These are phyloP conservation scores for Pythium pectinolyticum DNA, from an alignment of 352 stramenopile species.

Conservation along the genomic window DNA sequence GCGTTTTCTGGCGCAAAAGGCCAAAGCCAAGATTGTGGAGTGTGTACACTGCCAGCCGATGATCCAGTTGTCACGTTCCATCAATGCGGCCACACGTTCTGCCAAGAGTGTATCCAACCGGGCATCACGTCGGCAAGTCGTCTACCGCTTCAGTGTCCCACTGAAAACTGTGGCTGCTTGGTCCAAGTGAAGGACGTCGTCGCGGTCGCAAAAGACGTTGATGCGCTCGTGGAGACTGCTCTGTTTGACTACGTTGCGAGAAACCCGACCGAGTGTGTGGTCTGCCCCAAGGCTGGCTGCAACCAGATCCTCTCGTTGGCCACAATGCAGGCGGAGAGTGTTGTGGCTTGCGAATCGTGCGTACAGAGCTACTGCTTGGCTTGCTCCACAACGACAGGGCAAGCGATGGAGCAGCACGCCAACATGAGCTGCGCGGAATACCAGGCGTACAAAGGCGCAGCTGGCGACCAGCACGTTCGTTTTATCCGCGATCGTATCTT, in stretches of 20 bases:
- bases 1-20: no score
- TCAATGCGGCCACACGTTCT: conserved; percentile 23
- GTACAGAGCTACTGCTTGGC: conserved; percentile 19
- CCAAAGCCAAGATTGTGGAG: neutral
- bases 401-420: conserved; percentile 2
- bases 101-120: conserved; percentile 19
- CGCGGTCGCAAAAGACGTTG: conserved; percentile 9
- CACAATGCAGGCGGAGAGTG: neutral
- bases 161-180: neutral
- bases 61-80: conserved; percentile 15
- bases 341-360: conserved; percentile 18
- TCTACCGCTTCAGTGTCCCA: conserved; percentile 19
- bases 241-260: conserved; percentile 20
- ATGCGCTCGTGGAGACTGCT: conserved; percentile 12
- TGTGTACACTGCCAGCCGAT: conserved; percentile 11
- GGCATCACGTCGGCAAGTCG: conserved; percentile 1
- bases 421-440: conserved; percentile 13
- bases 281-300: conserved; percentile 21
- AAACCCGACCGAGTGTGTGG: neutral
- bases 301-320: conserved; percentile 16
- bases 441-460: neutral
- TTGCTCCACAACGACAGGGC: conserved; percentile 1
- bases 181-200: conserved; percentile 10
- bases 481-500: conserved; percentile 26
- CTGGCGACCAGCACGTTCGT: conserved; percentile 7